Evolutionary conservation across 257 asterid genomes (phyloP), one percentile per base, ranked within the genome.

Genomic region (Nicotiana benthamiana): DNA sequence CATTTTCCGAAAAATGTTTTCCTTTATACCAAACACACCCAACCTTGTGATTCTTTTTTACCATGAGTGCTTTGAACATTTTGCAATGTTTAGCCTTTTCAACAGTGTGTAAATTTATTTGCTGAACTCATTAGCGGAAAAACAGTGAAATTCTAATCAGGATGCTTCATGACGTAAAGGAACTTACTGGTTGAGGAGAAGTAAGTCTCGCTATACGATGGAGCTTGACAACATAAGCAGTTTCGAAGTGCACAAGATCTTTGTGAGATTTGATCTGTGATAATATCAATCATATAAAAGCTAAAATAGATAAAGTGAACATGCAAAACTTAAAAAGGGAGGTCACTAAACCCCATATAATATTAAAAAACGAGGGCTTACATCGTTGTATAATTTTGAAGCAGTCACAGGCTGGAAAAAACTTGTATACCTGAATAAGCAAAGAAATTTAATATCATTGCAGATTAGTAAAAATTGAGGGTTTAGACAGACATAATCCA

Each of bases 181-280:
- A 88, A 89, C 97, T 92, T 81, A 96, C 99, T 65, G 97, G 88
- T 86, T 94, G 97, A 32, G 94, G 85, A 64, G 86, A 85, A 79
- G 98, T 96, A 83, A 93, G 97, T 89, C 90, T 94, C 66, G 98
- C 97, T 59, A 96, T 90, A 26, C 97, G 98, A 80, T 96, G 99
- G 79, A 94, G 88, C 89, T 96, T 96, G 80, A 94, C 99, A 82
- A 96, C 99, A 68, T 96, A 96, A 70, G 98, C 95, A 83, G 99
- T 96, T 94, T 96, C 97, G 77, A 94, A 92, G 90, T 96, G 98
- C 87, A 88, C 84, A 46, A 96, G 96, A 94, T 96, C 98, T 79
- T 91, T 92, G 87, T 96, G 98, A 18, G 97, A 84, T 88, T 92
- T 93, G 81, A 96, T 92, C 99, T 94, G 91, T 66, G 77, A 8